Conservation (phyloP, 1,139 yeast genomes). For the Candida sojae region DNA sequence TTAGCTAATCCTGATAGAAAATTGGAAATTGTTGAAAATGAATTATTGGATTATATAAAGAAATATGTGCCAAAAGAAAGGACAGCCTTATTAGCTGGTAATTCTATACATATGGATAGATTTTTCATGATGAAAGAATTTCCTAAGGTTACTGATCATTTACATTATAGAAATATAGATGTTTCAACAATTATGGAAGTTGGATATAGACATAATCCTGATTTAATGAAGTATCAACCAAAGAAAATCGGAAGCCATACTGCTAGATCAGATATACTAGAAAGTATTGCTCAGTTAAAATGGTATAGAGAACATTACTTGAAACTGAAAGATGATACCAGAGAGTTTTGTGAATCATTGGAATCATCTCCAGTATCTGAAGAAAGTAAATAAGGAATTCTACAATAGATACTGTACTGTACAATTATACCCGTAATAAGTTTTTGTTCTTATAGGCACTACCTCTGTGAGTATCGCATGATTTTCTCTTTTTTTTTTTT, state of each 20-base stretch:
- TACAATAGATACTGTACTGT: too few species aligned
- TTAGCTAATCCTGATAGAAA: conserved; percentile 55
- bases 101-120: conserved; percentile 89
- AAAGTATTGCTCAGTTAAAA: conserved; percentile 78
- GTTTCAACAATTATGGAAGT: conserved; percentile 84
- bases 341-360: conserved; percentile 7
- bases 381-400: background rate
- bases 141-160: conserved; percentile 69
- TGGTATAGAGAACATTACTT: conserved; percentile 77
- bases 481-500: background rate
- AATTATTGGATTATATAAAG: conserved; percentile 61
- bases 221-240: conserved; percentile 58
- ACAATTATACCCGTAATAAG: background rate
- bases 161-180: conserved; percentile 86
- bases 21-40: conserved; percentile 59
- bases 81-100: conserved; percentile 81
- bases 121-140: conserved; percentile 82
- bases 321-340: conserved; percentile 26
- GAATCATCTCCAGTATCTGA: background rate
- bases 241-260: conserved; percentile 73
- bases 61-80: conserved; percentile 54
- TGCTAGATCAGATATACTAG: conserved; percentile 84
- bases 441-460: background rate
- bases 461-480: background rate
- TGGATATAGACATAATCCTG: conserved; percentile 74